Conservation (phyloP, 2,329 filamentous ascomycete species). For the Aureobasidium sp. region DNA sequence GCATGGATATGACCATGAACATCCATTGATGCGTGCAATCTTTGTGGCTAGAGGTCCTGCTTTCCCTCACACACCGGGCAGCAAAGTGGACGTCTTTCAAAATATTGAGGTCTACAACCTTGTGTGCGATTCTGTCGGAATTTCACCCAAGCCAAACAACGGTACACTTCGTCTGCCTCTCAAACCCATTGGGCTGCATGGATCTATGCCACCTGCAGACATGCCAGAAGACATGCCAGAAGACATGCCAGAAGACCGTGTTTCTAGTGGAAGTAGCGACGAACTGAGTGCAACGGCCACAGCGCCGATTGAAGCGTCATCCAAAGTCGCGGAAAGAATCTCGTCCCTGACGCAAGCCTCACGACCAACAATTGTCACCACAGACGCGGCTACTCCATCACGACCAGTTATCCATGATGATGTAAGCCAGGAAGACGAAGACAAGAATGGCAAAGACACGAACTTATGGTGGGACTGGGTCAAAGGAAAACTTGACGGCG, state of each 20-base stretch:
- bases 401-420: slow-evolving; percentile 15
- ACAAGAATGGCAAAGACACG: slow-evolving; percentile 17
- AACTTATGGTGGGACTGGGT: slow-evolving; percentile 27
- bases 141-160: slow-evolving; percentile 72
- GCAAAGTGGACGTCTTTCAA: slow-evolving; percentile 73
- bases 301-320: background rate
- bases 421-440: slow-evolving; percentile 15
- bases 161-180: slow-evolving; percentile 72
- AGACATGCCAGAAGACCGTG: slow-evolving; percentile 15
- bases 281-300: background rate
- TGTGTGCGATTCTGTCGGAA: slow-evolving; percentile 74
- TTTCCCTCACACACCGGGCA: slow-evolving; percentile 79
- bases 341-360: background rate
- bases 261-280: background rate
- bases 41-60: slow-evolving; percentile 88
- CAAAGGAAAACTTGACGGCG: slow-evolving; percentile 23
- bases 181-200: slow-evolving; percentile 53
- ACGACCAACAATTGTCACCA: background rate
- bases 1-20: slow-evolving; percentile 90
- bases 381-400: background rate
- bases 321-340: background rate
- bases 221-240: slow-evolving; percentile 21
- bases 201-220: slow-evolving; percentile 15
- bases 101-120: slow-evolving; percentile 95
- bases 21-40: slow-evolving; percentile 92